Conservation (phyloP, 2,329 filamentous ascomycete species). For the Pseudodiploospora longispora region DNA sequence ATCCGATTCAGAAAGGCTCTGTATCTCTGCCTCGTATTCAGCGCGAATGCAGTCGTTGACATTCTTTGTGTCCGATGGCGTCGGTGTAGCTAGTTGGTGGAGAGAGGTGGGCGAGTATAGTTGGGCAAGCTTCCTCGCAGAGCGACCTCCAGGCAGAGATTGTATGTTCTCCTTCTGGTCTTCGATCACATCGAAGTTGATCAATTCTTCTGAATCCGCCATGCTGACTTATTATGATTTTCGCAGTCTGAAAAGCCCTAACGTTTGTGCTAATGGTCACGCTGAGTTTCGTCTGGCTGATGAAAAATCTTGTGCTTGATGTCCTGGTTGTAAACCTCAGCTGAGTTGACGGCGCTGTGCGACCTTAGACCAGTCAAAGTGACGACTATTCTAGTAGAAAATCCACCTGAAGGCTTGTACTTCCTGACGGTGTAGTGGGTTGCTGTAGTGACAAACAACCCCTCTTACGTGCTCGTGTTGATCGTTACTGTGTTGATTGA, state of each 20-base stretch:
- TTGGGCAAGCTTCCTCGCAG: constrained; percentile 79
- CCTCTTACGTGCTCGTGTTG: no score
- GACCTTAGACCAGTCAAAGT: background rate
- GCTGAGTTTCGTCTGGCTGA: background rate
- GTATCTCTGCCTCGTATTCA: constrained; percentile 79
- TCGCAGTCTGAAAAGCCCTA: constrained; percentile 8
- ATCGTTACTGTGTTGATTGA: no score
- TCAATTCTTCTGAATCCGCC: constrained; percentile 43
- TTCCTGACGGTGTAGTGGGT: no score
- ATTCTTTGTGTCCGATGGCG: constrained; percentile 64
- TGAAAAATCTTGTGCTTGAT: constrained; percentile 2
- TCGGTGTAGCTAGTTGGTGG: constrained; percentile 52
- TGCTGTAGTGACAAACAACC: no score
- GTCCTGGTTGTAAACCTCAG: no score
- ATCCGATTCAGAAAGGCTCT: constrained; percentile 74
- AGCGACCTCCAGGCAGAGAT: constrained; percentile 76
- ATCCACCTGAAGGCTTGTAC: no score
- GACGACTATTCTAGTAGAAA: no score
- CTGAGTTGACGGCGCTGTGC: no score
- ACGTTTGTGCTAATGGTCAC: background rate
- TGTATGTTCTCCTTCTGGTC: constrained; percentile 98
- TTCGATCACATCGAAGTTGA: constrained; percentile 88
- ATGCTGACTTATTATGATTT: constrained; percentile 29
- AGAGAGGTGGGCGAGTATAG: constrained; percentile 63
- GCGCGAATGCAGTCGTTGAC: constrained; percentile 72